Base-by-base conservation (phyloP, 2,329 filamentous ascomycete species). In the Grosmannia huntii region DNA sequence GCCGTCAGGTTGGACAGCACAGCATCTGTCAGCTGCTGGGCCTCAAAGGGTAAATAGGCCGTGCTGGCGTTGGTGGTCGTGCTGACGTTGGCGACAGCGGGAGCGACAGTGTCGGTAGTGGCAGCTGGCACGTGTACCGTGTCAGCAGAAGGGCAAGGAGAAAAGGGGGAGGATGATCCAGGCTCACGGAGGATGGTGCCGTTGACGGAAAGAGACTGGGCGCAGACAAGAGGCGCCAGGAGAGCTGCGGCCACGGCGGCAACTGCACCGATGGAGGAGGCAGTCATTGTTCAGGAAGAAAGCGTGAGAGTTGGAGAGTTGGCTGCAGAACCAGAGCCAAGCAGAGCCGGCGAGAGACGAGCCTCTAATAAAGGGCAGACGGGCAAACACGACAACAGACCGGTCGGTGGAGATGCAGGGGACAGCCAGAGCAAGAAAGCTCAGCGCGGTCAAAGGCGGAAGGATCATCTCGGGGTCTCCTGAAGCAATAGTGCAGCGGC, bases 31-130 rank as follows among this genome's bases (percentile, higher is more conserved):
- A 65, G 61, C 58, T 66, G 63, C 16, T 54, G 31, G 3, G 56
- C 53, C 60, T 67, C 66, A 41, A 59, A 65, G 19, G 57, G 25
- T 27, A 67, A 67, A 5, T 59, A 57, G 31, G 48, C 54, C 1
- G 59, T 23, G 16, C 53, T 52, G 9, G 58, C 55, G 23, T 59
- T 55, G 36, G 60, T 56, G 23, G 51, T 31, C 0, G 58, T 31
- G 36, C 41, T 27, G 36, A 61, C 60, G 7, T 51, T 48, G 19
- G 25, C 58, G 3, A 50, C 56, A 1, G 63, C 62, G 7, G 62
- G 60, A 9, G 61, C 61, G 11, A 64, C 62, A 1, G 60, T 64
- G 25, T 38, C 55, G 4, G 14, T 11, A 7, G 49, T 62, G 53
- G 62, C 62, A 16, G 49, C 62, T 64, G 27, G 14, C 44, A 27